Conservation (phyloP, 352 stramenopile genomes). For the Globisporangium cystogenes region DNA sequence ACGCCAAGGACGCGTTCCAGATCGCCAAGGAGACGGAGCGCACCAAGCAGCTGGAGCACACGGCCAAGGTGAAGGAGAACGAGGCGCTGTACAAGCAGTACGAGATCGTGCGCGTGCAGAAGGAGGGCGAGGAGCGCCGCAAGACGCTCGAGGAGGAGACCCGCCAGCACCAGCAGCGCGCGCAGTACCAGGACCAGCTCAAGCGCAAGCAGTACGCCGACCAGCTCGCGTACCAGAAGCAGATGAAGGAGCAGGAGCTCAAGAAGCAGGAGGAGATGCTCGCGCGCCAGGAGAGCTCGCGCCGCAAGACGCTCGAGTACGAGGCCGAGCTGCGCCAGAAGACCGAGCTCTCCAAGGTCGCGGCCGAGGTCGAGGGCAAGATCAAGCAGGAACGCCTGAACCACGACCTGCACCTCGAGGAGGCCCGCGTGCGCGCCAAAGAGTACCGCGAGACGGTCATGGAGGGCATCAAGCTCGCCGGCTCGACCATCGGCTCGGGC, state of each 20-base stretch:
- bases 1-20: conserved; percentile 93
- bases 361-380: conserved; percentile 93
- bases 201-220: conserved; percentile 98
- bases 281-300: conserved; percentile 92
- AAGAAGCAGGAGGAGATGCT: conserved; percentile 99
- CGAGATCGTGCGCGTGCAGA: conserved; percentile 93
- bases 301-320: conserved; percentile 97
- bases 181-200: conserved; percentile 98
- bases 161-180: conserved; percentile 94
- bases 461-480: conserved; percentile 94
- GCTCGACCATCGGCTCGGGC: conserved; percentile 91
- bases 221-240: conserved; percentile 94
- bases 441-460: conserved; percentile 93
- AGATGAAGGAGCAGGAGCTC: conserved; percentile 94
- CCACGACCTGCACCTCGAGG: conserved; percentile 97
- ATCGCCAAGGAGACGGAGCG: conserved; percentile 94
- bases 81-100: conserved; percentile 92
- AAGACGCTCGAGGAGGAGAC: conserved; percentile 98
- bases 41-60: conserved; percentile 93
- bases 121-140: conserved; percentile 94
- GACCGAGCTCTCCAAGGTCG: conserved; percentile 95
- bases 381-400: conserved; percentile 98
- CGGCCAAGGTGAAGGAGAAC: conserved; percentile 90
- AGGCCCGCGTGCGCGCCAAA: conserved; percentile 91
- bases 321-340: conserved; percentile 93